Conservation (phyloP, 306 rosid genomes). For the Urtica urens region DNA sequence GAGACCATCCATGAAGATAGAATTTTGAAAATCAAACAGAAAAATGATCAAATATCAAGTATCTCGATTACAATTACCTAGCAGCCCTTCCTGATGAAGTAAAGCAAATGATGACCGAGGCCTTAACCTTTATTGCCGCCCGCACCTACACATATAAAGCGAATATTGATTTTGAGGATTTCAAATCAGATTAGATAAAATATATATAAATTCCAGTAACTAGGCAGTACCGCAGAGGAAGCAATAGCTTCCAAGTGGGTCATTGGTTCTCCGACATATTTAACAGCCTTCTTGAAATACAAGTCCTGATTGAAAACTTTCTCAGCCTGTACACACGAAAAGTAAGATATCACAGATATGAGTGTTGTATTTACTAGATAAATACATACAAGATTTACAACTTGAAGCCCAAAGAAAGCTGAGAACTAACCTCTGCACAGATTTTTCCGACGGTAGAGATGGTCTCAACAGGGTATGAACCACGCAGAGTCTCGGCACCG, state of each 20-base stretch:
- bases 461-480: slow-evolving; percentile 85
- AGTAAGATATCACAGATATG: not conserved
- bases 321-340: slow-evolving; percentile 59
- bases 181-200: too few species aligned
- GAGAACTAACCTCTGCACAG: slow-evolving; percentile 69
- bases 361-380: too few species aligned
- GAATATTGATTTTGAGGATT: too few species aligned
- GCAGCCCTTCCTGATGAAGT: slow-evolving; percentile 99
- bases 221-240: slow-evolving; percentile 69
- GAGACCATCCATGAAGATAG: not conserved
- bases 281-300: slow-evolving; percentile 87
- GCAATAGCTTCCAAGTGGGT: slow-evolving; percentile 98
- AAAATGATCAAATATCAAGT: not conserved
- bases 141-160: slow-evolving; percentile 57
- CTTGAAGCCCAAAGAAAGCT: not conserved
- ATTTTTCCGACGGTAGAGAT: slow-evolving; percentile 89
- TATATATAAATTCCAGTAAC: too few species aligned
- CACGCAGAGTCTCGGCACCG: slow-evolving; percentile 98
- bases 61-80: slow-evolving; percentile 42
- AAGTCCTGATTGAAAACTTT: slow-evolving; percentile 96
- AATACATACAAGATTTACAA: not conserved
- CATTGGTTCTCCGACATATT: slow-evolving; percentile 95
- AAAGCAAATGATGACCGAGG: slow-evolving; percentile 84
- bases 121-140: slow-evolving; percentile 99
- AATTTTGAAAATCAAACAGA: slow-evolving; percentile 1